Percentiles rank a stretch among this genome's conserved stretches.
Conservation (phyloP, 2,329 filamentous ascomycete genomes). For the Hysterium pulicare region DNA sequence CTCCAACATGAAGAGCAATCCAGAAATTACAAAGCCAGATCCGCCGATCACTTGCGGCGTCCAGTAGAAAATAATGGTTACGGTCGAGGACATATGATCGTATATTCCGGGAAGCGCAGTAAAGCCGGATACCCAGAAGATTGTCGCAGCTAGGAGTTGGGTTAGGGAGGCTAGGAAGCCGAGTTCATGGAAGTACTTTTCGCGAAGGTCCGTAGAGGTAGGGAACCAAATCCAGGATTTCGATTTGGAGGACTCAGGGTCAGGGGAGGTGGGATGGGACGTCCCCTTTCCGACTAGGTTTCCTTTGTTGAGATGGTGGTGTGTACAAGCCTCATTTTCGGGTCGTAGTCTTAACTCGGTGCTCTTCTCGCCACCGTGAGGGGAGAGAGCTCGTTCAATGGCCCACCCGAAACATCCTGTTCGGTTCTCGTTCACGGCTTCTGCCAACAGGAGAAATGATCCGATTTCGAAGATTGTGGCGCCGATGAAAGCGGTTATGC, state of each 20-base stretch:
- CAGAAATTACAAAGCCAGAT: constrained; percentile 58
- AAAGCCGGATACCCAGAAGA: constrained; percentile 64
- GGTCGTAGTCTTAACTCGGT: constrained; percentile 10
- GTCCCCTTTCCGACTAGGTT: constrained; percentile 25
- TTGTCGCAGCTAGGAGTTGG: constrained; percentile 57
- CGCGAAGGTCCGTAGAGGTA: constrained; percentile 52
- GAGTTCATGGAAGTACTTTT: constrained; percentile 60
- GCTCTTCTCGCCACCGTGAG: constrained; percentile 18
- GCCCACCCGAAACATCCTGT: constrained; percentile 68
- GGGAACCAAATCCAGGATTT: constrained; percentile 59
- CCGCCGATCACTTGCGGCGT: constrained; percentile 62
- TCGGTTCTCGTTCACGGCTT: constrained; percentile 66
- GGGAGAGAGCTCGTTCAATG: constrained; percentile 50
- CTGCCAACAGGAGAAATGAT: constrained; percentile 60
- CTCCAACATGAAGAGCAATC: constrained; percentile 62
- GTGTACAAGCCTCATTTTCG: constrained; percentile 23
- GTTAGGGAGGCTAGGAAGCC: constrained; percentile 60
- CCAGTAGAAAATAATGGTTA: constrained; percentile 59
- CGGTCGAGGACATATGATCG: constrained; percentile 46
- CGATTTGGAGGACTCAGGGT: too few species aligned
- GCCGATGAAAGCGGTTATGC: constrained; percentile 63
- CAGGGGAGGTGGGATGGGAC: background rate
- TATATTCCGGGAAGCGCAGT: constrained; percentile 58
- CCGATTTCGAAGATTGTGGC: constrained; percentile 65
- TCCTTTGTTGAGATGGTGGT: constrained; percentile 35